Evolutionary conservation across 2,329 filamentous ascomycete genomes (phyloP).

Genomic region (Apiospora rasikravindrae): DNA sequence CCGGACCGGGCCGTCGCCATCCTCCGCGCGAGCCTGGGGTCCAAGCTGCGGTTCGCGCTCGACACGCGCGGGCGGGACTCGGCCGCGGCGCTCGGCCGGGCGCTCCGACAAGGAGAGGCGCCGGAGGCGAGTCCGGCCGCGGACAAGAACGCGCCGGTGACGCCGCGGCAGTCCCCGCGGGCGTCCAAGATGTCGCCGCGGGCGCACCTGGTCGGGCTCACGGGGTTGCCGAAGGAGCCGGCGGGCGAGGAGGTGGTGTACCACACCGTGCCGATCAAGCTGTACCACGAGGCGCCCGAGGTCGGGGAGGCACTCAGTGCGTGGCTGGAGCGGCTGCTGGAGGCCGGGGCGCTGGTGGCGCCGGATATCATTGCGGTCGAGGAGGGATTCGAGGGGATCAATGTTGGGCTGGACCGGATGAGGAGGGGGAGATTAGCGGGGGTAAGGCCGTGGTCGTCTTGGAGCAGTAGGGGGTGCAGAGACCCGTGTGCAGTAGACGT

Average conservation of each 20-base stretch:
- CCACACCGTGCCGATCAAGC: conserved; percentile 75
- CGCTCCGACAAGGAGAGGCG: conserved; percentile 44
- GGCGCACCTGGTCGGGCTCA: conserved; percentile 70
- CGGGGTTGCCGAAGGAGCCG: conserved; percentile 66
- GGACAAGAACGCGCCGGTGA: conserved; percentile 39
- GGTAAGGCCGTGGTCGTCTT: conserved; percentile 68
- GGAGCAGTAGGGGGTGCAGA: neutral
- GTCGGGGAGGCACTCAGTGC: conserved; percentile 66
- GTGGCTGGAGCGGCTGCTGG: conserved; percentile 72
- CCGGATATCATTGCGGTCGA: conserved; percentile 71
- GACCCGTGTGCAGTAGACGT: neutral
- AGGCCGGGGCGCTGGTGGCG: conserved; percentile 55
- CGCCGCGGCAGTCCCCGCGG: conserved; percentile 41
- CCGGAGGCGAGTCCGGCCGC: conserved; percentile 28
- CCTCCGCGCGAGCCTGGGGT: conserved; percentile 62
- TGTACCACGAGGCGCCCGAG: conserved; percentile 71
- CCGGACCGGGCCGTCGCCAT: conserved; percentile 68
- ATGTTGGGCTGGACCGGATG: conserved; percentile 69
- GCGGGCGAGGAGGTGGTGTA: conserved; percentile 52
- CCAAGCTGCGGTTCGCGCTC: conserved; percentile 67
- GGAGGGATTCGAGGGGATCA: conserved; percentile 69
- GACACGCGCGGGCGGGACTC: conserved; percentile 72
- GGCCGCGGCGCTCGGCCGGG: conserved; percentile 61
- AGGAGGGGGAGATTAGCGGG: conserved; percentile 70
- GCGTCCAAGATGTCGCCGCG: conserved; percentile 32